Evolutionary conservation across 2,329 filamentous ascomycete species (phyloP), one percentile per base, ranked within the genome.

Genomic region (Sodiomyces alkalinus): DNA sequence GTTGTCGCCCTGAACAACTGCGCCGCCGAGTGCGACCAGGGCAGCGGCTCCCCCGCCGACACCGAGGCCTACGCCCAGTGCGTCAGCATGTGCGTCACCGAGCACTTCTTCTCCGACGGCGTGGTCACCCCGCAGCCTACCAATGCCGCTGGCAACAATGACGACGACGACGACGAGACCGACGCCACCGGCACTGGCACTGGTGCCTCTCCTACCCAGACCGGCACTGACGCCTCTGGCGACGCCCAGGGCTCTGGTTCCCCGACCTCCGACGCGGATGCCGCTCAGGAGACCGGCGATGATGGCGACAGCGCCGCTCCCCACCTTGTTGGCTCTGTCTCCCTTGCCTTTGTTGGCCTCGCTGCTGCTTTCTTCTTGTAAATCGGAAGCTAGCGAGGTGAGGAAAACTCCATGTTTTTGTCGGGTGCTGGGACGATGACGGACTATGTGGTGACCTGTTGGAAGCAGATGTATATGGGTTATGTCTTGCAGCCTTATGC

Each of bases 1-100:
- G 62, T 55, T 42, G 64, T 68, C 49, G 49, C 50, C 30, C 74
- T 72, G 40, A 75, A 63, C 43, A 52, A 66, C 31, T 82, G 77
- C 47, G 62, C 72, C 16, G 63, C 64, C 22, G 57, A 62, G 35
- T 81, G 79, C 49, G 58, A 64, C 22, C 60, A 77, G 48, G 72
- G 69, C 32, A 61, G 69, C 48, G 71, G 75, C 39, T 58, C 66
- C 40, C 60, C 64, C 29, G 31, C 17, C 12, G 23, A 26, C n/a
- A 59, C 65, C 34, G 48, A 53, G 19, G 47, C 62, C 31, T 58
- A 64, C 31, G 76, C 68, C 42, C 39, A 58, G 6, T 56, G 53
- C 33, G 80, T 69, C 53, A 38, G 38, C 28, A 29, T 21, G 26
- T 73, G 68, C 53, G 60, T 70, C 41, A 33, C 34, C 34, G 17